Base-by-base conservation (phyloP, 2,329 filamentous ascomycete genomes). In the Keithomyces neogunnii region DNA sequence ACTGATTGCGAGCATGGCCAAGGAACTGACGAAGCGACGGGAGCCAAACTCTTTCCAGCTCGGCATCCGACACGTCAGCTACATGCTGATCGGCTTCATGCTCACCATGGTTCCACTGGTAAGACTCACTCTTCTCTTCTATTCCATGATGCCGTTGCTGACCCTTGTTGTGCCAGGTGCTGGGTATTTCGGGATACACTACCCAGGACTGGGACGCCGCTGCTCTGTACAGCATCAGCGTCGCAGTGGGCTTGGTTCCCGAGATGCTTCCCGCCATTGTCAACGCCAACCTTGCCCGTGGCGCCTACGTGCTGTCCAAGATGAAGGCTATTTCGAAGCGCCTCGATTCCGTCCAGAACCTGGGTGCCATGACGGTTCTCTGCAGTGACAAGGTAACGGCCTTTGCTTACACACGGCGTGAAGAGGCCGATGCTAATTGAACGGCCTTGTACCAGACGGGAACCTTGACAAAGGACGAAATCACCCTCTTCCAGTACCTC, bases 311-410 rank as follows among this genome's bases (percentile, higher is more conserved):
- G 1, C 39, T 64, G 1, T 63, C 62, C 44, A 62, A 60, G 53
- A 66, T 68, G 59, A 65, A 67, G 58, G 62, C 65, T 36, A 61
- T 73, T 48, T 64, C 66, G 46, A 61, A 62, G 53, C 58, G 71
- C 51, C 63, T 63, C 33, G 59, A 64, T 52, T 61, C 60, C 8
- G 60, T 64, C 8, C 62, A 64, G 49, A 62, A 63, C 36, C 49
- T 64, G 1, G 62, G 62, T 10, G 62, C 62, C 31, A 64, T 64
- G 60, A 57, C 60, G 4, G 53, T 64, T 8, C 54, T 64, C 1
- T 64, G 62, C 51, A 63, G 62, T 46, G 62, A 64, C 44, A 64
- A 64, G 59, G 59, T 59, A 26, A 47, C 8, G 7, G 19, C n/a
- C n/a, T 31, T 30, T 19, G 5, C 40, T 3, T 3, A 33, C 11